Evolutionary conservation across 768 basidiomycete genomes (phyloP).

Genomic region (Lyophyllum atratum): DNA sequence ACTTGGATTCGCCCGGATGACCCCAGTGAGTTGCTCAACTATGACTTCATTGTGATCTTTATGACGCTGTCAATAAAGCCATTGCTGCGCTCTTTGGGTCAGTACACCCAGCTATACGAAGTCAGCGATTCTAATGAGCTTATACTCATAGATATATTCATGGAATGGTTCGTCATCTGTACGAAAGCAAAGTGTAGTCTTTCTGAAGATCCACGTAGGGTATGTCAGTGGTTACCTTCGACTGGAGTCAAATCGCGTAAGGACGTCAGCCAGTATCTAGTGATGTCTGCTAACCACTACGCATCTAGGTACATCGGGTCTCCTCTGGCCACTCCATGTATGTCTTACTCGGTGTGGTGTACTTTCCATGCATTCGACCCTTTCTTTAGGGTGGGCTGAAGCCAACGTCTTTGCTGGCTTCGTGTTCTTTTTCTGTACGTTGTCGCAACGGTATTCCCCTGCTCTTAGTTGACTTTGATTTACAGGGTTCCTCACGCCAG

Average conservation of each 20-base stretch:
- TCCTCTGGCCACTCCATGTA: constrained; percentile 51
- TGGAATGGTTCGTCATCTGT: constrained; percentile 46
- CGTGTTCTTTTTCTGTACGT: constrained; percentile 65
- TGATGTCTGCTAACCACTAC: background rate
- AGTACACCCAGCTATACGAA: constrained; percentile 6
- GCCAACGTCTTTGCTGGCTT: constrained; percentile 68
- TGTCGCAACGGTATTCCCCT: background rate
- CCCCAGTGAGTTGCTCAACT: constrained; percentile 36
- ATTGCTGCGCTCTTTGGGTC: constrained; percentile 51
- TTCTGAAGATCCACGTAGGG: constrained; percentile 30
- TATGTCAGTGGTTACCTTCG: constrained; percentile 49
- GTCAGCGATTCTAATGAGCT: background rate
- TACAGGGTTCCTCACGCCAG: background rate
- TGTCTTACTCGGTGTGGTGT: background rate
- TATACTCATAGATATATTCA: constrained; percentile 34
- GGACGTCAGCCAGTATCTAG: constrained; percentile 7
- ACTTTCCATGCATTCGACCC: background rate
- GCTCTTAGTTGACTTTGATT: background rate
- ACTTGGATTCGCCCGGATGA: constrained; percentile 30
- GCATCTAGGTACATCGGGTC: constrained; percentile 44
- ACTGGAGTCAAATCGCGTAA: constrained; percentile 64
- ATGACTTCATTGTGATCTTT: background rate
- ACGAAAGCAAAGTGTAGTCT: constrained; percentile 32
- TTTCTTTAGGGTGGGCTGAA: constrained; percentile 62
- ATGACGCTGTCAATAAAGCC: constrained; percentile 23